Evolutionary conservation across 805 yeast species (phyloP), one percentile per base, ranked within the genome.

Genomic region (Candida tammaniensis): DNA sequence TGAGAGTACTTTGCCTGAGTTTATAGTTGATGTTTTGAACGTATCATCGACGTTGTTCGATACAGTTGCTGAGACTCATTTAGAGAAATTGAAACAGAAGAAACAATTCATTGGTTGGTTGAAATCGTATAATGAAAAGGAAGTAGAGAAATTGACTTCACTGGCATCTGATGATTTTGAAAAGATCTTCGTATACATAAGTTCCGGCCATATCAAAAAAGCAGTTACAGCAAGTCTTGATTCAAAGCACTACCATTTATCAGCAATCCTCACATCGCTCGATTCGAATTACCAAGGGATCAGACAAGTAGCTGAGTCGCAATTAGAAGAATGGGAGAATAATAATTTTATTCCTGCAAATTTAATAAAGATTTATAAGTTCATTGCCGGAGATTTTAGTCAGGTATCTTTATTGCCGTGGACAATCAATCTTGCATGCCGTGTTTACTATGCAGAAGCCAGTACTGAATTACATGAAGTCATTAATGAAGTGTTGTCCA

Each of bases 271-370:
- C 9, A 72, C 96, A 0, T 60, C 84, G 27, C 54, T 83, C 6
- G 95, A 86, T 21, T 80, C 93, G 0, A 81, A 82, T 46, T 84
- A 81, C 44, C 69, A 69, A 1, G 66, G 70, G 1, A 80, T 83
- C 3, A 66, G 68, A 31, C 49, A 48, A 0, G 64, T 77, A 33
- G 89, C 96, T 0, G 43, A 51, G 5, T 55, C 56, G 21, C 96
- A 88, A 57, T 56, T 91, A 16, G 58, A 63, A 2, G 75, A 72
- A 24, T 89, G 97, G 97, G 61, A 65, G 3, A 59, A 61, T 5
- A 35, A 43, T 17, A 35, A 33, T 12, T 17, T 36, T 3, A 36
- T 46, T 29, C 88, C 94, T 1, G 36, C 34, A 1, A 59, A 72
- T 3, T 56, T 86, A 14, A 51, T 76, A 11, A 76, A 79, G 44